These are phyloP conservation scores for Emergomyces pasteurianus DNA, from an alignment of 2,329 filamentous ascomycete genomes.

Conservation along the genomic window DNA sequence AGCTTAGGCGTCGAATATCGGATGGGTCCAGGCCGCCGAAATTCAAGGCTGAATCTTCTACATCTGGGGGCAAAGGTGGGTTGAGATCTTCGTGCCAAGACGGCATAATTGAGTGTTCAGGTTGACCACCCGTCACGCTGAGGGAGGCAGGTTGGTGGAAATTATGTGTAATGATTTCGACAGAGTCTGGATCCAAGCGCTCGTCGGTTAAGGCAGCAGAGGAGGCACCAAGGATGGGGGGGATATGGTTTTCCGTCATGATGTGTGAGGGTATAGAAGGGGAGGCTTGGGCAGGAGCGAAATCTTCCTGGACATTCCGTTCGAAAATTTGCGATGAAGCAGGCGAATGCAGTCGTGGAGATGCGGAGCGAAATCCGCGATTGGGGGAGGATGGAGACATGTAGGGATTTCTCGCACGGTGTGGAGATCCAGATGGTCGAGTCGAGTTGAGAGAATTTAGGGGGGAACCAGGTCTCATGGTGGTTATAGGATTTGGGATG, in stretches of 20 bases:
- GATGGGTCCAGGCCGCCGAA: conserved; percentile 66
- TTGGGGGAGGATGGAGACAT: conserved; percentile 51
- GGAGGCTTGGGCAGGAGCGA: conserved; percentile 54
- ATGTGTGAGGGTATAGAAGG: conserved; percentile 89
- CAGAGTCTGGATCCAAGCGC: conserved; percentile 71
- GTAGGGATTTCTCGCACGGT: conserved; percentile 19
- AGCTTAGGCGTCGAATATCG: conserved; percentile 75
- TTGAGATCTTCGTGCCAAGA: conserved; percentile 41
- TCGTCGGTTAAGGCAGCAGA: conserved; percentile 84
- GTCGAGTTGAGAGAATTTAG: conserved; percentile 32
- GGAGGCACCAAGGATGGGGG: conserved; percentile 78
- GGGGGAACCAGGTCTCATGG: conserved; percentile 18
- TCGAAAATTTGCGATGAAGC: conserved; percentile 76
- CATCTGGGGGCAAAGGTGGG: conserved; percentile 41
- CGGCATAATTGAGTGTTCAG: conserved; percentile 24
- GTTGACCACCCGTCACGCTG: conserved; percentile 43
- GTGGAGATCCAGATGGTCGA: conserved; percentile 33
- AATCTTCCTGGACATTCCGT: conserved; percentile 78
- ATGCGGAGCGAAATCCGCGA: conserved; percentile 53
- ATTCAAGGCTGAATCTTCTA: conserved; percentile 57
- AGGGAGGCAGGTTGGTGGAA: conserved; percentile 69
- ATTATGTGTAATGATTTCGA: conserved; percentile 83
- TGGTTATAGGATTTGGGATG: conserved; percentile 23
- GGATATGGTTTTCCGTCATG: conserved; percentile 87
- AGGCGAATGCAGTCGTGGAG: conserved; percentile 65